phyloP scores from a whole-genome alignment of 768 basidiomycete species.

The Amanita exitialis region DNA sequence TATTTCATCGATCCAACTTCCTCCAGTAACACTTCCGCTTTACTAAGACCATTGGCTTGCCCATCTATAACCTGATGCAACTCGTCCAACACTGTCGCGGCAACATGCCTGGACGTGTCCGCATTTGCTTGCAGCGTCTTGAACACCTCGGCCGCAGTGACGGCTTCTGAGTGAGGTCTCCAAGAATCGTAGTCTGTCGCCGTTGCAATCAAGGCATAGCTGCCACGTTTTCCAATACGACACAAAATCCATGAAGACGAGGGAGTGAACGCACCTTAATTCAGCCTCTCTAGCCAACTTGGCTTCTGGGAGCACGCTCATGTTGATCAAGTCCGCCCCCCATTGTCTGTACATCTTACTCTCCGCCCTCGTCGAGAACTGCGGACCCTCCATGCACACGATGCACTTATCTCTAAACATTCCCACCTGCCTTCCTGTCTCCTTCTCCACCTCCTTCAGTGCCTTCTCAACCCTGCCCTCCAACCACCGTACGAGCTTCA shows the following conservation, averaged over 20 bases:
- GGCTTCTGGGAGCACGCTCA: constrained; percentile 96
- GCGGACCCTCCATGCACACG: constrained; percentile 95
- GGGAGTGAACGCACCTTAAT: constrained; percentile 47
- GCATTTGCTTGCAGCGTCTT: constrained; percentile 84
- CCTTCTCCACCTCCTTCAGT: constrained; percentile 31
- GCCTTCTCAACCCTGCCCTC: constrained; percentile 53
- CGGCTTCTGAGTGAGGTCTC: constrained; percentile 69
- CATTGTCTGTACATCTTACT: constrained; percentile 87
- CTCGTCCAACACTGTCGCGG: constrained; percentile 58
- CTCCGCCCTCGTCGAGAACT: constrained; percentile 98
- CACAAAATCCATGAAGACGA: not conserved
- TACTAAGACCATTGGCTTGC: constrained; percentile 17
- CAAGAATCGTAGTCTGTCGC: constrained; percentile 96
- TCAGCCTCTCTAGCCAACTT: constrained; percentile 96
- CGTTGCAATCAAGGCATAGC: constrained; percentile 87
- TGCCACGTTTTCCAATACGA: constrained; percentile 19
- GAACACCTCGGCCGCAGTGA: constrained; percentile 88
- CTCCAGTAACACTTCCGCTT: constrained; percentile 39
- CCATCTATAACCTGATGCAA: constrained; percentile 50
- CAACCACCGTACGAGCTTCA: constrained; percentile 54
- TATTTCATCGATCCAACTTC: constrained; percentile 79
- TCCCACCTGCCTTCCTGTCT: constrained; percentile 36
- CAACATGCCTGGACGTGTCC: constrained; percentile 71
- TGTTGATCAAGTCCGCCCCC: constrained; percentile 94
- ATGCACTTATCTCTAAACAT: constrained; percentile 79